Evolutionary conservation across 164 flowering plant species (phyloP).

Genomic region (Nelumbo lutea): DNA sequence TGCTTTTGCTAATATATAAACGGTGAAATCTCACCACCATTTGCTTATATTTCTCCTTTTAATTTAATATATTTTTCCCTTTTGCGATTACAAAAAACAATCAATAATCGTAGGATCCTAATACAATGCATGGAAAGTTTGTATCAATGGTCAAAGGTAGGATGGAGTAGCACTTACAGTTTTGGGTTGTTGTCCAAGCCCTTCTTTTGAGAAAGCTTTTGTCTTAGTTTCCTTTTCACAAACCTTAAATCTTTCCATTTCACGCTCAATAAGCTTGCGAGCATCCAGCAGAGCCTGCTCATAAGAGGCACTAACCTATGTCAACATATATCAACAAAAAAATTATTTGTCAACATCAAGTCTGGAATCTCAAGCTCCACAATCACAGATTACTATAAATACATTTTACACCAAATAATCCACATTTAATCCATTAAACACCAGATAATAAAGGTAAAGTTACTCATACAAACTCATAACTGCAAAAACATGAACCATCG

Average conservation of each 20-base stretch:
- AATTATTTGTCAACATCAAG: neutral
- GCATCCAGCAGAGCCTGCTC: slow-evolving; percentile 99
- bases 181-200: slow-evolving; percentile 98
- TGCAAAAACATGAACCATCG: too few species aligned
- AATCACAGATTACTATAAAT: too few species aligned
- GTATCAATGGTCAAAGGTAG: neutral
- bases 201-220: slow-evolving; percentile 99
- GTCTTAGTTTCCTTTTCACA: slow-evolving; percentile 99
- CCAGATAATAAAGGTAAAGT: neutral
- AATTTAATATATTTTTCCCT: too few species aligned
- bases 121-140: neutral
- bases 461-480: too few species aligned
- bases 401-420: neutral
- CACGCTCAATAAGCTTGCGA: slow-evolving; percentile 91
- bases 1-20: too few species aligned
- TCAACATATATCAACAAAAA: slow-evolving; percentile 50
- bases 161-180: slow-evolving; percentile 47
- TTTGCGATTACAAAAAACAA: too few species aligned
- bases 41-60: too few species aligned
- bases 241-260: slow-evolving; percentile 98
- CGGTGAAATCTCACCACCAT: too few species aligned
- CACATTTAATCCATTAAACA: neutral
- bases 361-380: too few species aligned
- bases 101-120: neutral
- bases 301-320: slow-evolving; percentile 99